phyloP scores from a whole-genome alignment of 768 basidiomycete species.

The Paxillus involutus region DNA sequence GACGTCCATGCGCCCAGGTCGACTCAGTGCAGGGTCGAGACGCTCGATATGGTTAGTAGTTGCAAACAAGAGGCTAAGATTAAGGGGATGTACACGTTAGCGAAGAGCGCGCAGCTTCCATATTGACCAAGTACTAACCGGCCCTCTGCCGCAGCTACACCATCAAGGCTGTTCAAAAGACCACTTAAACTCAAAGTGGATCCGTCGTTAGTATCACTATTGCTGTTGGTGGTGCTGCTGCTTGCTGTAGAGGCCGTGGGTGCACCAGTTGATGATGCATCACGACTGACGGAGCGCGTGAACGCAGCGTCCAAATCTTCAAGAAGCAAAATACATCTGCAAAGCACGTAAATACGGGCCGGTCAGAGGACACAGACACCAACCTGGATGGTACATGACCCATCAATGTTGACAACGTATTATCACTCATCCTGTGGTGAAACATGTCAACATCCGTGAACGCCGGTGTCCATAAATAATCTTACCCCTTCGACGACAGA shows the following conservation, averaged over 20 bases:
- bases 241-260: constrained; percentile 52
- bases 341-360: constrained; percentile 11
- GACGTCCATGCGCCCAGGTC: constrained; percentile 90
- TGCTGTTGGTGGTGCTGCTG: constrained; percentile 42
- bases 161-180: constrained; percentile 82
- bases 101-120: constrained; percentile 8
- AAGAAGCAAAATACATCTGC: constrained; percentile 86
- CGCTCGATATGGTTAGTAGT: constrained; percentile 95
- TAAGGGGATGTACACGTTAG: constrained; percentile 19
- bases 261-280: constrained; percentile 72
- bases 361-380: constrained; percentile 15
- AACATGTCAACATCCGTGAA: constrained; percentile 8
- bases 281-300: constrained; percentile 84
- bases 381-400: constrained; percentile 84
- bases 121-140: constrained; percentile 50
- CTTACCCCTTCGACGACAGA: constrained; percentile 82
- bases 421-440: constrained; percentile 78
- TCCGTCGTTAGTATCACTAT: constrained; percentile 60
- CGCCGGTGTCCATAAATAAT: constrained; percentile 4
- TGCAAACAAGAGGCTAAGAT: constrained; percentile 74
- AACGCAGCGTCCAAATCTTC: constrained; percentile 94
- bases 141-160: constrained; percentile 83
- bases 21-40: constrained; percentile 83
- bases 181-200: constrained; percentile 86
- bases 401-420: constrained; percentile 84